These are phyloP conservation scores for Penicillium simplicissimum DNA, from an alignment of 495 filamentous ascomycete genomes.

Conservation along the genomic window DNA sequence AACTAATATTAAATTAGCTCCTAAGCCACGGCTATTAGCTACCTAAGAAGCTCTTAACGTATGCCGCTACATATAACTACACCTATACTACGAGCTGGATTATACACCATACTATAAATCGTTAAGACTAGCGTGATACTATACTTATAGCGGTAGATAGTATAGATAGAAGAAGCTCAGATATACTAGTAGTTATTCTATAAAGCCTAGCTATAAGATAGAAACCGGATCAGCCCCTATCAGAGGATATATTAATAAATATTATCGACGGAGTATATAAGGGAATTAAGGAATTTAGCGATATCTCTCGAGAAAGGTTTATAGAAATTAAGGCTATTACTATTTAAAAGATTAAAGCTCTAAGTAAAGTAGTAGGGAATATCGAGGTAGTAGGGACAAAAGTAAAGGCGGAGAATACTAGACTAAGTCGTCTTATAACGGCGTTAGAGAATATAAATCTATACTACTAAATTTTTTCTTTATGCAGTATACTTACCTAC, in stretches of 20 bases:
- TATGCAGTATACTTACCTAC: too few species aligned
- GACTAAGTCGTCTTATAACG: not conserved
- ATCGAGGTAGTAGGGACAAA: not conserved
- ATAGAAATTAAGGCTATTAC: not conserved
- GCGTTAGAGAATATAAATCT: not conserved
- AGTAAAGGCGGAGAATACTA: not conserved
- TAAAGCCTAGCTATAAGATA: not conserved
- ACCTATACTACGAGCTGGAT: not conserved
- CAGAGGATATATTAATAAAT: not conserved
- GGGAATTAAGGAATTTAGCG: not conserved
- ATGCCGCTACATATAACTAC: not conserved
- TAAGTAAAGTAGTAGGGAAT: not conserved
- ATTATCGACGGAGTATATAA: not conserved
- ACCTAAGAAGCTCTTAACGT: not conserved
- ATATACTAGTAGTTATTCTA: not conserved
- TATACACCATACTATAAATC: not conserved
- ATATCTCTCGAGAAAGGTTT: too few species aligned
- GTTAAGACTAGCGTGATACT: not conserved
- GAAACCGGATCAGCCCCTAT: not conserved
- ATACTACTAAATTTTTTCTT: too few species aligned
- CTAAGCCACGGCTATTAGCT: not conserved
- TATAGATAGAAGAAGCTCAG: not conserved
- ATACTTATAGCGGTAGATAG: not conserved
- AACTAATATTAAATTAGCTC: not conserved
- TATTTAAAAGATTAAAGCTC: not conserved